Evolutionary conservation across 371 early-diverging fungal genomes (phyloP).

Genomic region (Dinochytrium kinnereticum): DNA sequence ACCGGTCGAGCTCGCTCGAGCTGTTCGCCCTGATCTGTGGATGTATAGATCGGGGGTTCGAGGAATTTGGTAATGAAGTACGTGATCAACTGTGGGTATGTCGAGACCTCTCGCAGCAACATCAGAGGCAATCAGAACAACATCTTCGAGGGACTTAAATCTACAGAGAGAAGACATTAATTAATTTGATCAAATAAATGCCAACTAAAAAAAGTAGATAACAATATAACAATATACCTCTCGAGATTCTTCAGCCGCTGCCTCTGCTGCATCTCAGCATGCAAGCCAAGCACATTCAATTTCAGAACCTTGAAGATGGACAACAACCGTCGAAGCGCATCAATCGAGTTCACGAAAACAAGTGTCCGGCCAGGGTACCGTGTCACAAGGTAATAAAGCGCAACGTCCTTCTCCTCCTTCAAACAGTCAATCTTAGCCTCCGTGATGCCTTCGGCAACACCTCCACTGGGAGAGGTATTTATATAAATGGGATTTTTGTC

Average conservation of each 20-base stretch:
- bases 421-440: slow-evolving; percentile 88
- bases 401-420: slow-evolving; percentile 83
- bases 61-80: slow-evolving; percentile 98
- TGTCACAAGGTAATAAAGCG: slow-evolving; percentile 83
- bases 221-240: slow-evolving; percentile 44
- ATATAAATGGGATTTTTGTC: slow-evolving; percentile 73
- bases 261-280: slow-evolving; percentile 94
- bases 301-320: slow-evolving; percentile 78
- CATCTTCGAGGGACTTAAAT: slow-evolving; percentile 47
- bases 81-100: slow-evolving; percentile 94
- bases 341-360: slow-evolving; percentile 94
- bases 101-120: slow-evolving; percentile 93
- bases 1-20: slow-evolving; percentile 74
- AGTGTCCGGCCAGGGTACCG: slow-evolving; percentile 90
- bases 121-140: slow-evolving; percentile 76
- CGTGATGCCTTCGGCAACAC: slow-evolving; percentile 69
- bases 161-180: slow-evolving; percentile 14
- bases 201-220: no score
- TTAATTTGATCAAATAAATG: no score
- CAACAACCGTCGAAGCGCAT: slow-evolving; percentile 83
- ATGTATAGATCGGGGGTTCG: slow-evolving; percentile 76
- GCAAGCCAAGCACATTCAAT: slow-evolving; percentile 74
- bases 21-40: slow-evolving; percentile 96
- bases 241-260: slow-evolving; percentile 93
- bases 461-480: slow-evolving; percentile 43